These are phyloP conservation scores for Epichloe sibirici DNA, from an alignment of 2,329 filamentous ascomycete genomes.

Conservation along the genomic window DNA sequence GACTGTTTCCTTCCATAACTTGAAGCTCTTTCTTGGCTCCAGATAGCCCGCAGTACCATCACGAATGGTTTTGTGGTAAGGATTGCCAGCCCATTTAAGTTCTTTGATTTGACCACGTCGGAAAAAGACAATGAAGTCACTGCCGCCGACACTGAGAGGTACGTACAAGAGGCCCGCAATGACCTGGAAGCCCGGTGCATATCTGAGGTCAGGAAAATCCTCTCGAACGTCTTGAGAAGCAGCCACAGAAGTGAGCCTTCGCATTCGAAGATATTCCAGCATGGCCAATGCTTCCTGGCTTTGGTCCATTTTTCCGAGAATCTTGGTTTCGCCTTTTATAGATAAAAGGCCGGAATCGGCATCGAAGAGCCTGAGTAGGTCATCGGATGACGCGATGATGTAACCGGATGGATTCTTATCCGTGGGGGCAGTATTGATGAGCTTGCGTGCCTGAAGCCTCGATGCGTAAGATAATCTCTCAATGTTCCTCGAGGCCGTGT, in stretches of 20 bases:
- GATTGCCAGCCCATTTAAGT: slow-evolving; percentile 79
- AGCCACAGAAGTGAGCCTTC: slow-evolving; percentile 60
- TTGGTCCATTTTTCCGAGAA: slow-evolving; percentile 61
- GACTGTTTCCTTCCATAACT: slow-evolving; percentile 69
- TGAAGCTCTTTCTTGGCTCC: slow-evolving; percentile 70
- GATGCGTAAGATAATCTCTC: slow-evolving; percentile 80
- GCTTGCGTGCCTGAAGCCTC: slow-evolving; percentile 69
- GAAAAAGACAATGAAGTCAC: slow-evolving; percentile 86
- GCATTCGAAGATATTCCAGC: slow-evolving; percentile 72
- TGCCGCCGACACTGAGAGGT: slow-evolving; percentile 61
- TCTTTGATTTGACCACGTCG: slow-evolving; percentile 63
- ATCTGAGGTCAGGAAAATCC: slow-evolving; percentile 73
- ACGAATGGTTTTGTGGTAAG: slow-evolving; percentile 66
- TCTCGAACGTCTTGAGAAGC: slow-evolving; percentile 62
- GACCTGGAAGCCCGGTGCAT: slow-evolving; percentile 64
- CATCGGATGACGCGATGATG: slow-evolving; percentile 80
- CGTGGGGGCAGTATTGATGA: slow-evolving; percentile 76
- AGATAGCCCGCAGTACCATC: slow-evolving; percentile 62
- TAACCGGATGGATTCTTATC: slow-evolving; percentile 77
- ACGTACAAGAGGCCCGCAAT: slow-evolving; percentile 74
- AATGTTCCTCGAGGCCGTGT: slow-evolving; percentile 77
- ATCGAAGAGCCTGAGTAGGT: slow-evolving; percentile 71
- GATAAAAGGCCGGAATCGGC: slow-evolving; percentile 79
- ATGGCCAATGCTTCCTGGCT: slow-evolving; percentile 75
- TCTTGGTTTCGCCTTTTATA: slow-evolving; percentile 80